Base-by-base conservation (phyloP, 805 yeast genomes). In the Ascoidea tarda region DNA sequence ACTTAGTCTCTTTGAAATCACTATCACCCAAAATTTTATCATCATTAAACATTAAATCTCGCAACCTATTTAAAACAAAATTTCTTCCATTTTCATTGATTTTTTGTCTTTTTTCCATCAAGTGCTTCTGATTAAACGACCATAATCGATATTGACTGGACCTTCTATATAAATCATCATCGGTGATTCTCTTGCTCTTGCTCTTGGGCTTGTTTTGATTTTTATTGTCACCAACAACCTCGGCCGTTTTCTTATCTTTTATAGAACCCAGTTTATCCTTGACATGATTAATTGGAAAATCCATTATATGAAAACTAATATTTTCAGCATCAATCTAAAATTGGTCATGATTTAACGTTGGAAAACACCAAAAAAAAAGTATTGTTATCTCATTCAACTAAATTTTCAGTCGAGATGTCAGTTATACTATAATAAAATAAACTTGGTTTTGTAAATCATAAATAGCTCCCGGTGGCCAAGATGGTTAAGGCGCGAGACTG, bases 101-200 rank as follows among this genome's bases (percentile, higher is more conserved):
- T 12, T 67, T 59, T 14, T 60, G 58, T 54, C 87, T 69, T 44
- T 70, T 66, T 33, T 73, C 71, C 3, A 65, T 67, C n/a, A 91
- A 70, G 53, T 76, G 77, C 1, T 77, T 77, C 16, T 63, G 62
- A 0, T 88, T 80, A 65, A 78, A 91, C 1, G 97, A 89, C 99
- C 99, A 91, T 6, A 79, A 53, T 51, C 84, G 71, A 63, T 75
- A 91, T 68, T 91, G 99, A 0, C 93, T 76, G 4, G 96, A 86
- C 38, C 89, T 75, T 48, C 98, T 76, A 66, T 87, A 91, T 46
- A 93, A 69, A 57, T 93, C 99, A 65, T 93, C 97, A 60, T 80
- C 85, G 1, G 88, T 70, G 6, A 85, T 74, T 51, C 74, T 65
- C n/a, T 16, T 16, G 12, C 32, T 46, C 46, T 46, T 42, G 16